Evolutionary conservation across 805 yeast species (phyloP).

Genomic region (Pichia occidentalis): DNA sequence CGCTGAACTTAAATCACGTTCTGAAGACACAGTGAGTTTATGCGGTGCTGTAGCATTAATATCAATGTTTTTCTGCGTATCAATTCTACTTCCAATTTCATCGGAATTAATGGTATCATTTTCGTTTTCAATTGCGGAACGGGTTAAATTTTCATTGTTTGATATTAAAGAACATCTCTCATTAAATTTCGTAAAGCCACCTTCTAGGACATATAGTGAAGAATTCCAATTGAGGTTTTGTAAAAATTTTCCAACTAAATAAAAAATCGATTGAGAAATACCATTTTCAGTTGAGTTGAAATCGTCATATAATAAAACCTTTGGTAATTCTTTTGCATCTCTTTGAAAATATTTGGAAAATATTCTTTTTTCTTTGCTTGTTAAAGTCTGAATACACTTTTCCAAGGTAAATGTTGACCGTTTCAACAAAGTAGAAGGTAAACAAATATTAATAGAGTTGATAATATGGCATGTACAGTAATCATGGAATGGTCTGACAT

Average conservation of each 20-base stretch:
- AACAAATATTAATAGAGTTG: conserved; percentile 66
- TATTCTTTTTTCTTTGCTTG: conserved; percentile 41
- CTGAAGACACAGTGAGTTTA: background rate
- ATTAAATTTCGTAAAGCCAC: conserved; percentile 36
- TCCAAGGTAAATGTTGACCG: conserved; percentile 64
- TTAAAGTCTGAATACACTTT: conserved; percentile 56
- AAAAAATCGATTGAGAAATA: conserved; percentile 36
- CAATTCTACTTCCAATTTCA: background rate
- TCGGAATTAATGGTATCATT: background rate
- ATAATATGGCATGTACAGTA: conserved; percentile 51
- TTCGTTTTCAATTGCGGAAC: background rate
- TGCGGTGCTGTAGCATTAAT: background rate
- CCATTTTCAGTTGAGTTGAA: conserved; percentile 25
- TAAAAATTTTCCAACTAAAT: conserved; percentile 43
- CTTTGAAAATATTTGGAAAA: conserved; percentile 33
- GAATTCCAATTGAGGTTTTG: conserved; percentile 34
- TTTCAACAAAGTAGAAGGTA: conserved; percentile 84
- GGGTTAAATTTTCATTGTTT: background rate
- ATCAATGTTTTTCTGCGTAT: background rate
- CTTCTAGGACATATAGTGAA: conserved; percentile 36
- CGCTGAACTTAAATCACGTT: conserved; percentile 3
- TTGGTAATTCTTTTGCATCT: conserved; percentile 30
- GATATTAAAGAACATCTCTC: background rate
- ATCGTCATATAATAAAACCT: conserved; percentile 48
- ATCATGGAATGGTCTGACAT: conserved; percentile 76